Conservation (phyloP, 192 early-diverging fungal genomes). For the Allomyces macrogynus region DNA sequence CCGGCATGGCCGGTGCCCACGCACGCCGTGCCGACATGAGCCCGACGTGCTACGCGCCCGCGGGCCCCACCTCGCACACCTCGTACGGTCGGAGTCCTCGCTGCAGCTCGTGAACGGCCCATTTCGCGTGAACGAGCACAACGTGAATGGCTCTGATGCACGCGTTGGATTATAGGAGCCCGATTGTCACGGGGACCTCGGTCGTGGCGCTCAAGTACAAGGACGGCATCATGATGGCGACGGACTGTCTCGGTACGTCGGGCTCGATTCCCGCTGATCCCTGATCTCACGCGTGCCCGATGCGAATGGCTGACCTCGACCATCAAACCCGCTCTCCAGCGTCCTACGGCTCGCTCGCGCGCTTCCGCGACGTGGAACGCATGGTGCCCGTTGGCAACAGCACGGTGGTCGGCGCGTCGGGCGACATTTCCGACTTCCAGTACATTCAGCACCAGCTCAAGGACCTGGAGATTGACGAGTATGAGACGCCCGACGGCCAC, state of each 20-base stretch:
- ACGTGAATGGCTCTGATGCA: background rate
- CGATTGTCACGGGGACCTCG: slow-evolving; percentile 83
- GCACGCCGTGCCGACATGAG: slow-evolving; percentile 3
- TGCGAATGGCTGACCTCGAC: background rate
- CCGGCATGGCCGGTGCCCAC: slow-evolving; percentile 13
- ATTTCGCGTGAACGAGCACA: background rate
- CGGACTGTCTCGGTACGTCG: slow-evolving; percentile 60
- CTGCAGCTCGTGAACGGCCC: background rate
- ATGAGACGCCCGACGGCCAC: slow-evolving; percentile 75
- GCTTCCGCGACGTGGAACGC: slow-evolving; percentile 76
- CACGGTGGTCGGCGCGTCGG: slow-evolving; percentile 77
- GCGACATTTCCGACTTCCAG: slow-evolving; percentile 90
- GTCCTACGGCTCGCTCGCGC: slow-evolving; percentile 82
- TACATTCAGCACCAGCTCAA: slow-evolving; percentile 69
- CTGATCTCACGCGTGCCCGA: too few species aligned
- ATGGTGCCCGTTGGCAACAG: slow-evolving; percentile 54
- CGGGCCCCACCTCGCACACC: slow-evolving; percentile 31
- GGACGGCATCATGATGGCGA: slow-evolving; percentile 90
- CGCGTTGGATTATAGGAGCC: slow-evolving; percentile 23
- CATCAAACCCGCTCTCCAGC: slow-evolving; percentile 19
- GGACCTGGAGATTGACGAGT: slow-evolving; percentile 61
- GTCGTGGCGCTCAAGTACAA: slow-evolving; percentile 87
- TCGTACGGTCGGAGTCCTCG: slow-evolving; percentile 17
- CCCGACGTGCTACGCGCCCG: slow-evolving; percentile 9
- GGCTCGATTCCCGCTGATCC: background rate